Base-by-base conservation (phyloP, 73 alveolate species). In the Paramecium biaurelia region DNA sequence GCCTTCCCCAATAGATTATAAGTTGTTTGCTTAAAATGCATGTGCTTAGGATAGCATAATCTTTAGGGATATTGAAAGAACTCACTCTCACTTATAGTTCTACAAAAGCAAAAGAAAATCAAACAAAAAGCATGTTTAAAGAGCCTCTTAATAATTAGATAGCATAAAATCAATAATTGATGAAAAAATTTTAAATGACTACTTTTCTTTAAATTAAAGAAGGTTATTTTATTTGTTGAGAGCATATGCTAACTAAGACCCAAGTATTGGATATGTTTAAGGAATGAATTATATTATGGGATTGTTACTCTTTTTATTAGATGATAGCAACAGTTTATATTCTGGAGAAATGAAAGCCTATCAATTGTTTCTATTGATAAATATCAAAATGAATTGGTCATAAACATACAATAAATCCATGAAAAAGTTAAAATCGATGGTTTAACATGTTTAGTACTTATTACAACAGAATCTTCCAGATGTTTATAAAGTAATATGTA, bases 201-300 rank as follows among this genome's bases (percentile, higher is more conserved):
- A 23, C 12, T 79, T 43, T 79, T 41, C 76, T 10, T 23, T 79
- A 38, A 79, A 79, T 79, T 47, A 79, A 79, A 43, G 47, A 24
- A 37, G 90, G 20, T 43, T 79, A 24, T 79, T 79, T 47, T 47
- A 79, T 47, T 30, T 79, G 12, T 42, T 79, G 47, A 38, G 90
- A 20, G 90, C 90, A 42, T 79, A 79, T 79, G 70, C 90, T 18
- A 79, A 79, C 14, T 20, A 41, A 30, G 90, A 79, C 47, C 70
- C 76, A 18, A 23, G 47, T 42, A 79, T 43, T 79, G 90, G 90
- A 43, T 79, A 79, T 79, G 90, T 79, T 32, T 79, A 79, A 23
- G 90, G 90, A 10, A 79, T 79, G 90, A 79, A 79, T 47, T 79
- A 79, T 79, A 47, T 79, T 5, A 41, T 43, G 56, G 90, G 90